Evolutionary conservation across 176 grass and related monocot genomes (phyloP).

Genomic region (Bothriochloa decipiens): DNA sequence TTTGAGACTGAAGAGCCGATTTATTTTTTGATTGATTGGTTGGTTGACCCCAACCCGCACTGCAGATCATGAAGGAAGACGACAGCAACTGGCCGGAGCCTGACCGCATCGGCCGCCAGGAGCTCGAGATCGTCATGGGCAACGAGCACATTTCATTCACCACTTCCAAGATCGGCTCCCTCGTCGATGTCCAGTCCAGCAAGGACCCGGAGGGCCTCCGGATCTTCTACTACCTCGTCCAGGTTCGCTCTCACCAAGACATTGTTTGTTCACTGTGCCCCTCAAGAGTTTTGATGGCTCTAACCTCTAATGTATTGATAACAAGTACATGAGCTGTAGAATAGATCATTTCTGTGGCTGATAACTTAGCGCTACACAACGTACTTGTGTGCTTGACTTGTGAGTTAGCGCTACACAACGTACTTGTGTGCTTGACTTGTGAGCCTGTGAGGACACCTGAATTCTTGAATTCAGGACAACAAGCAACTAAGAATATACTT

Average conservation of each 20-base stretch:
- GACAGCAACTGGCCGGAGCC: slow-evolving; percentile 94
- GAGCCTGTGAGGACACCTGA: not conserved
- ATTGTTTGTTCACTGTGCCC: too few species aligned
- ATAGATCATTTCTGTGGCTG: not conserved
- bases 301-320: too few species aligned
- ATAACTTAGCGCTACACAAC: not conserved
- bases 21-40: not conserved
- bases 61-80: slow-evolving; percentile 92
- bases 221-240: slow-evolving; percentile 93
- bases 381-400: too few species aligned
- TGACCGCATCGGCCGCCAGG: slow-evolving; percentile 79
- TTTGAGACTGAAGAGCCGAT: slow-evolving; percentile 18
- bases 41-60: not conserved
- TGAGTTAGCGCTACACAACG: too few species aligned
- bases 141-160: slow-evolving; percentile 98
- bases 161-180: slow-evolving; percentile 94
- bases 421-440: not conserved
- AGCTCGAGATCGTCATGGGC: slow-evolving; percentile 93
- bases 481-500: not conserved
- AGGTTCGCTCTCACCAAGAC: too few species aligned
- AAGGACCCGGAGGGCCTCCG: slow-evolving; percentile 84
- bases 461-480: not conserved
- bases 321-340: too few species aligned
- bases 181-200: slow-evolving; percentile 78
- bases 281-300: too few species aligned